phyloP scores from a whole-genome alignment of 2,329 filamentous ascomycete species.

The Fusarium palustre region DNA sequence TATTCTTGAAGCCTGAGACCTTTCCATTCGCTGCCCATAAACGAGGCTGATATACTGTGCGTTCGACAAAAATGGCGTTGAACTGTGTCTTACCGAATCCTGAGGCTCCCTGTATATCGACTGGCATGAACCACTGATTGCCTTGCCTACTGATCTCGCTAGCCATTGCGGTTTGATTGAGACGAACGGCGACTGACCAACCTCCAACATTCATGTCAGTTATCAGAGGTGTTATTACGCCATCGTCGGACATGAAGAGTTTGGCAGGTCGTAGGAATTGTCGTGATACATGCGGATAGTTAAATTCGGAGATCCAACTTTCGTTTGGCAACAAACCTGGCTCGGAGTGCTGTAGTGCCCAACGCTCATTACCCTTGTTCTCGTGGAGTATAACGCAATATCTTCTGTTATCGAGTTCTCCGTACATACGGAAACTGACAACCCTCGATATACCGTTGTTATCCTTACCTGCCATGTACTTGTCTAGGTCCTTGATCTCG shows the following conservation, averaged over 20 bases:
- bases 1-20: neutral
- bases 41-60: neutral
- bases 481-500: conserved; percentile 1
- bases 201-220: conserved; percentile 26
- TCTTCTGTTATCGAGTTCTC: conserved; percentile 12
- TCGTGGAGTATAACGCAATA: conserved; percentile 37
- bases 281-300: conserved; percentile 4
- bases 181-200: conserved; percentile 15
- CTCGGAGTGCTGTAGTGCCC: neutral
- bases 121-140: conserved; percentile 2
- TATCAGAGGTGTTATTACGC: conserved; percentile 31
- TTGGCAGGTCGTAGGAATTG: conserved; percentile 32
- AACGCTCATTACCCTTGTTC: conserved; percentile 32
- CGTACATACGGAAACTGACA: conserved; percentile 30
- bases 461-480: conserved; percentile 15
- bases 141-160: neutral
- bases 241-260: conserved; percentile 33
- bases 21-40: conserved; percentile 16
- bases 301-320: neutral
- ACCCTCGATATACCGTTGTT: neutral
- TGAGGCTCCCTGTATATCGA: conserved; percentile 33
- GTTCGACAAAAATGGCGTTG: conserved; percentile 31
- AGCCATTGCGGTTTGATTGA: neutral
- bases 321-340: neutral
- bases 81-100: conserved; percentile 5